Conservation (phyloP, 2,329 filamentous ascomycete genomes). For the Alternaria angustiovoidea region DNA sequence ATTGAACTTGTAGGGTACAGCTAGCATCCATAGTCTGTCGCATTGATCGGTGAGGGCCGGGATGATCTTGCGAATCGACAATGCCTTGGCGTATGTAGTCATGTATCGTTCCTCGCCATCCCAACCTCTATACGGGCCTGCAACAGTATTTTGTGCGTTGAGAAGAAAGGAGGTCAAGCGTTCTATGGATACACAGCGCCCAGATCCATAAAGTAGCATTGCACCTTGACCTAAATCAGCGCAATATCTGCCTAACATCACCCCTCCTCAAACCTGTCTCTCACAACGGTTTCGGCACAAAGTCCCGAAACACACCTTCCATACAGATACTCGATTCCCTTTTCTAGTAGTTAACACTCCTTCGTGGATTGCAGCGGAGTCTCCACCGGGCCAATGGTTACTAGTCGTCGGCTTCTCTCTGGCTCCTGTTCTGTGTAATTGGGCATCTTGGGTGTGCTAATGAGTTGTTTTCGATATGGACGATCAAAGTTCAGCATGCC, state of each 20-base stretch:
- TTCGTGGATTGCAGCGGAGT: neutral
- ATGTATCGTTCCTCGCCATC: neutral
- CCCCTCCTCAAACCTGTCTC: neutral
- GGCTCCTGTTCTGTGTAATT: neutral
- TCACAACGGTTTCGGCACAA: neutral
- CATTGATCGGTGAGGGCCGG: accelerated
- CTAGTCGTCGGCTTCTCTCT: neutral
- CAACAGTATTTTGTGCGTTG: neutral
- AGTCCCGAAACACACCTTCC: neutral
- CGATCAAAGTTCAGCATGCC: neutral
- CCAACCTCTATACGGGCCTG: neutral
- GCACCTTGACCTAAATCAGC: neutral
- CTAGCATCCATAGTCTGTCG: neutral
- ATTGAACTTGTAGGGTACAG: no score
- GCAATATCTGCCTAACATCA: neutral
- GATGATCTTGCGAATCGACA: neutral
- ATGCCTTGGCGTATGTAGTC: neutral
- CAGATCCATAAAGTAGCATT: neutral
- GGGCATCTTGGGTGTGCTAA: neutral
- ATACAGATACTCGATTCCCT: neutral
- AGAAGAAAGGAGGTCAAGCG: neutral
- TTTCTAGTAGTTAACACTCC: neutral
- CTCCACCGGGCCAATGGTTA: neutral
- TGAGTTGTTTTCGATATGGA: neutral
- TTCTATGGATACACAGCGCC: neutral